Conservation (phyloP, 176 grass and related monocot species). For the Cenchrus purpureus region DNA sequence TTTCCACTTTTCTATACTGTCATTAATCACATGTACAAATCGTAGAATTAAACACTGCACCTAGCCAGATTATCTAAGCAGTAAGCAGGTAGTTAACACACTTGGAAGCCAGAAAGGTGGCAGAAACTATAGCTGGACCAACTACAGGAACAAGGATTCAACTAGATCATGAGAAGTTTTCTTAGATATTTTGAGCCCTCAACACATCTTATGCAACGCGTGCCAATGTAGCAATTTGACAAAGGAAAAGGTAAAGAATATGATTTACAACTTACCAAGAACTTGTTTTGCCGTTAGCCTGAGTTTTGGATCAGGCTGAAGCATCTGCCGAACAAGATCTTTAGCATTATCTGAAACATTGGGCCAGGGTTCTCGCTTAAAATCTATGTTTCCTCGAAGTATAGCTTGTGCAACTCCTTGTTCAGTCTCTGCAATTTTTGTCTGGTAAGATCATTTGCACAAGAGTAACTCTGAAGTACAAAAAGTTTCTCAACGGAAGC, state of each 20-base stretch:
- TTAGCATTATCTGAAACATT: constrained; percentile 98
- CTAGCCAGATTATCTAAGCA: not conserved
- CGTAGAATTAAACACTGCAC: not conserved
- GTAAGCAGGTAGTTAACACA: not conserved
- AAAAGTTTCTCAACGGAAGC: constrained; percentile 23
- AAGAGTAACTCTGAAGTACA: constrained; percentile 4
- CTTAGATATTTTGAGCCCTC: not conserved
- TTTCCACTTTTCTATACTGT: not conserved
- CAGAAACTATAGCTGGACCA: not conserved
- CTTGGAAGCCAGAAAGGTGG: not conserved
- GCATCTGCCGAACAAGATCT: constrained; percentile 89
- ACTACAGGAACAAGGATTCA: not conserved
- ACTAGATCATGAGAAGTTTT: constrained; percentile 20
- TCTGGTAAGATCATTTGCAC: constrained; percentile 35
- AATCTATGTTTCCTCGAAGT: constrained; percentile 94
- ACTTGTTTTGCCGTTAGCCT: constrained; percentile 97
- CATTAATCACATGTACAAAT: constrained; percentile 13
- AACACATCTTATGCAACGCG: not conserved
- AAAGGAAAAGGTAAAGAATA: not conserved
- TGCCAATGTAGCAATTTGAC: not conserved
- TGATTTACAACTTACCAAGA: constrained; percentile 62
- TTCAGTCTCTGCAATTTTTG: constrained; percentile 84
- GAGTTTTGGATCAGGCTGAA: constrained; percentile 91
- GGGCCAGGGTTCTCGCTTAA: constrained; percentile 97
- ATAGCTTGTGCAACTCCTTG: constrained; percentile 99